Conservation (phyloP, 2,329 filamentous ascomycete genomes). For the Neonectria magnoliae region DNA sequence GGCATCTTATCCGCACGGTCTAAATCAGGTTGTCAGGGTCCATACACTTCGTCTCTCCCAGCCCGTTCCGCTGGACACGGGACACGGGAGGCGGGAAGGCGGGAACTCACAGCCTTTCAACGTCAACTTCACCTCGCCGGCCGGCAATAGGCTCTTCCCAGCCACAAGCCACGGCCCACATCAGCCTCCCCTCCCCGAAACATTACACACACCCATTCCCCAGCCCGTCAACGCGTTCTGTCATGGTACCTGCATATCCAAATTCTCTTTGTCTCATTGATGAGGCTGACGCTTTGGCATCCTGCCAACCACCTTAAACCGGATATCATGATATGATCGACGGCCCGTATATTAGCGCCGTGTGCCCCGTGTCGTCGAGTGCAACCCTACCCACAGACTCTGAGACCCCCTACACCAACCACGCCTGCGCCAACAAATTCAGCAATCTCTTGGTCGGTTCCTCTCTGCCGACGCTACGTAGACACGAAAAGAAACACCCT, state of each 20-base stretch:
- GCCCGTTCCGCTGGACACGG: background rate
- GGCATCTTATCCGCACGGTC: background rate
- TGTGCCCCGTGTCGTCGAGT: background rate
- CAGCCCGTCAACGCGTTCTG: background rate
- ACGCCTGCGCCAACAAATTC: background rate
- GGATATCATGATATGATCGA: background rate
- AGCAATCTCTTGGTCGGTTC: background rate
- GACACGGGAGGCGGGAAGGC: background rate
- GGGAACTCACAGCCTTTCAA: background rate
- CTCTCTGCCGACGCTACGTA: background rate
- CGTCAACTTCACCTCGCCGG: background rate
- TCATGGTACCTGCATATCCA: slow-evolving; percentile 17
- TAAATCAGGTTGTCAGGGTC: background rate
- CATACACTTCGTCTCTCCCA: background rate
- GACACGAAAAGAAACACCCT: background rate
- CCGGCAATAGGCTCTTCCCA: background rate
- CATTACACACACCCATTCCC: background rate
- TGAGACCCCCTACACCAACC: background rate
- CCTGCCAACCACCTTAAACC: slow-evolving; percentile 6
- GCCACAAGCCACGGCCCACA: slow-evolving; percentile 7
- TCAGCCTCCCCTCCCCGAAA: background rate
- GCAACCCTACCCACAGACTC: background rate
- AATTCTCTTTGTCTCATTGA: background rate
- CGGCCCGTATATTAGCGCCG: background rate
- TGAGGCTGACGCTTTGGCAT: background rate